phyloP scores from a whole-genome alignment of 345 rosid genomes.

The Acer yangbiense region DNA sequence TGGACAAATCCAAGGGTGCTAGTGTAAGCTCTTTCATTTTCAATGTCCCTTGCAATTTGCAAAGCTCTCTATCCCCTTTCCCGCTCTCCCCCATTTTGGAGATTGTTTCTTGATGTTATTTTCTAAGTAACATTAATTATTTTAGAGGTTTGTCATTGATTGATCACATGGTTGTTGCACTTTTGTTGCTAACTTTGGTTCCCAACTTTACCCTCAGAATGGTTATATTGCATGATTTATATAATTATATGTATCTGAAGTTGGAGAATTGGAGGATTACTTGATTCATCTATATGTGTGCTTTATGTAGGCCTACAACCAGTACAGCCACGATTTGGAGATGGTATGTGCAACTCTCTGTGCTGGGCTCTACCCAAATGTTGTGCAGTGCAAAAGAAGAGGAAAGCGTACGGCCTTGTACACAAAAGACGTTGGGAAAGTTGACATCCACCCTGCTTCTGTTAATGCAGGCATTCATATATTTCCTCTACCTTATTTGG shows the following conservation, averaged over 20 bases:
- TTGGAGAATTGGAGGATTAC: not conserved
- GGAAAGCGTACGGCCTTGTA: slow-evolving; percentile 90
- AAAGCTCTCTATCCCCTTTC: not conserved
- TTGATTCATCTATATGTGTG: slow-evolving; percentile 1
- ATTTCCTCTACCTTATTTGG: slow-evolving; percentile 86
- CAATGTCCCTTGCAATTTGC: not conserved
- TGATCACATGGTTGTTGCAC: not conserved
- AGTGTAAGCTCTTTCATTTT: slow-evolving; percentile 53
- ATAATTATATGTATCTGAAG: not conserved
- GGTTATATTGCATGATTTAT: not conserved
- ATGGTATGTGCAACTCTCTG: slow-evolving; percentile 85
- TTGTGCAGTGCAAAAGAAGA: slow-evolving; percentile 95
- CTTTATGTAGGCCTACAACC: slow-evolving; percentile 75
- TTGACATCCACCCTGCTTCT: slow-evolving; percentile 91
- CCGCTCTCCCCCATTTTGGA: not conserved
- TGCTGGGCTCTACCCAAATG: slow-evolving; percentile 97
- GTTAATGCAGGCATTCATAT: slow-evolving; percentile 79
- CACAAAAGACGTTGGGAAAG: slow-evolving; percentile 95
- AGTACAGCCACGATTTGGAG: slow-evolving; percentile 79
- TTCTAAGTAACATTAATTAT: not conserved
- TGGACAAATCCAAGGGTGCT: slow-evolving; percentile 78
- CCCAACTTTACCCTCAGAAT: not conserved
- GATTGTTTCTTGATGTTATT: not conserved
- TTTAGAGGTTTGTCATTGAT: slow-evolving; percentile 2
- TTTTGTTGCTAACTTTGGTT: not conserved